Evolutionary conservation across 164 flowering plant genomes (phyloP).

Genomic region (Aristolochia fimbriata): DNA sequence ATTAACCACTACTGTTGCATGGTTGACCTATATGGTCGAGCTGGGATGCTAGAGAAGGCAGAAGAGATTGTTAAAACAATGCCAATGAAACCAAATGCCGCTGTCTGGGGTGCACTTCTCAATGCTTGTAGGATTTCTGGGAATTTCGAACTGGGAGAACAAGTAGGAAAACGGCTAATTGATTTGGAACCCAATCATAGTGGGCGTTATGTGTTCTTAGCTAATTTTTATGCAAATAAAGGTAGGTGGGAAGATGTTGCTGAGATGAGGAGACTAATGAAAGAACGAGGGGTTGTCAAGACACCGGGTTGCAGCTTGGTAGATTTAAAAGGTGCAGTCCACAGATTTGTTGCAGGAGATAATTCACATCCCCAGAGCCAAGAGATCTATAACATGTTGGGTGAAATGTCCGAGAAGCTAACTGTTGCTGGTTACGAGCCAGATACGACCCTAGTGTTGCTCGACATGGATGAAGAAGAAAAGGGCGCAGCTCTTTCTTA

Average conservation of each 20-base stretch:
- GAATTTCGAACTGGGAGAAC: conserved; percentile 10
- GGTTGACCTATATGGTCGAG: conserved; percentile 20
- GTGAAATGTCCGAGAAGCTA: conserved; percentile 10
- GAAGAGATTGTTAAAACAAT: conserved; percentile 9
- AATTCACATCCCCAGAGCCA: conserved; percentile 9
- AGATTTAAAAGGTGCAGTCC: conserved; percentile 11
- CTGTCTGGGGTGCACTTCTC: conserved; percentile 16
- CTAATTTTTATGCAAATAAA: conserved; percentile 12
- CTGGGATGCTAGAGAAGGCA: conserved; percentile 15
- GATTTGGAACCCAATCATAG: conserved; percentile 8
- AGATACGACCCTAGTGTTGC: conserved; percentile 10
- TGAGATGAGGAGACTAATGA: conserved; percentile 11
- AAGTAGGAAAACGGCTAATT: conserved; percentile 10
- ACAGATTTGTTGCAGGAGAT: conserved; percentile 20
- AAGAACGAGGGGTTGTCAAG: conserved; percentile 8
- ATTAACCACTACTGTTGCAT: conserved; percentile 17
- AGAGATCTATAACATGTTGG: conserved; percentile 12
- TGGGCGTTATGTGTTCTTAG: conserved; percentile 16
- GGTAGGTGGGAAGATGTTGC: conserved; percentile 16
- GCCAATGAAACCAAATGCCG: conserved; percentile 14
- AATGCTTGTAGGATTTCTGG: conserved; percentile 17
- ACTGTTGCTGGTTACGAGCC: conserved; percentile 14
- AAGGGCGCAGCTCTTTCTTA: conserved; percentile 17
- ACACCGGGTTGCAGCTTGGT: conserved; percentile 20
- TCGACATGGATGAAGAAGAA: conserved; percentile 21